Evolutionary conservation across 148 eudicot genomes (phyloP), one percentile per base, ranked within the genome.

Genomic region (Fagopyrum homotropicum): DNA sequence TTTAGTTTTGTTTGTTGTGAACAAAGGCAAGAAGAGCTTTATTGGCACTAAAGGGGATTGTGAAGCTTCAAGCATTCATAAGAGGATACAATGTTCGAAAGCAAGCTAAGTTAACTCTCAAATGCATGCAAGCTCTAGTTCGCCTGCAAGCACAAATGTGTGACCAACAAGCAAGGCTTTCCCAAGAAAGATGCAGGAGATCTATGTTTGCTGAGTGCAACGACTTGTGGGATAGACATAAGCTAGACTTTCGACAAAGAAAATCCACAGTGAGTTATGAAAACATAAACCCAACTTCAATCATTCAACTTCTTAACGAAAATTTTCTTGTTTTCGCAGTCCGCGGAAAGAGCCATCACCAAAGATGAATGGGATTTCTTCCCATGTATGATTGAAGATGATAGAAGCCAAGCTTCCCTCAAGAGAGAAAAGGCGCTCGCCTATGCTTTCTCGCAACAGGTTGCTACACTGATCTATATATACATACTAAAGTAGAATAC

Each of bases 21-120:
- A 40, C 79, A 77, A 51, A 94, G 98, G 98, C 98, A 68, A 88
- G 98, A 83, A 83, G 88, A 78, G 98, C 98, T 43, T 78, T 91
- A 29, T 64, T 83, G 9, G 95, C 93, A 16, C 86, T 93, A 0
- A 87, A 83, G 76, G 98, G 97, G 75, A 86, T 93, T n/a, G 98
- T 91, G 75, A 91, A 85, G 85, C 93, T 93, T 60, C 98, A 93
- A 75, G 98, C 98, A 60, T 78, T 93, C 56, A 87, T 93, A 64
- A 87, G 98, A 85, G 98, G 95, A 68, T 88, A 86, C 61, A 93
- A 86, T 72, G 89, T 89, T 9, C 72, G 97, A 68, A 89, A 82
- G 77, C 97, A 89, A 85, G 90, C 93, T 11, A 88, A 85, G 74
- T 80, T 85, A 72, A 85, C 95, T 16, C 76, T 91, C 44, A 86